Evolutionary conservation across 352 stramenopile species (phyloP).

Genomic region (Phytophthora ohioensis): DNA sequence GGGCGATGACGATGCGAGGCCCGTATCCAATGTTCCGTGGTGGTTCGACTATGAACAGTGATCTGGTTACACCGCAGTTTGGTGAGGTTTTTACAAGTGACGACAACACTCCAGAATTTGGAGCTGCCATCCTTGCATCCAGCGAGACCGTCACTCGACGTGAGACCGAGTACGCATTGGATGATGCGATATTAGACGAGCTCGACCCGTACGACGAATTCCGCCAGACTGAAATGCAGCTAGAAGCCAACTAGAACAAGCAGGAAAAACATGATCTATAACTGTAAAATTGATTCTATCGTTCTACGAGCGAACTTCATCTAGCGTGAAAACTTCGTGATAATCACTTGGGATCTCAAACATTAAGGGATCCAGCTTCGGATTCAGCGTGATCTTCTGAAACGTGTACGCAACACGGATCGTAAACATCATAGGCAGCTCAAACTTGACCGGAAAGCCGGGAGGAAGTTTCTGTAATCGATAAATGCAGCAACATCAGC

Average conservation of each 20-base stretch:
- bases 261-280: slow-evolving; percentile 7
- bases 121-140: slow-evolving; percentile 10
- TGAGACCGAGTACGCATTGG: slow-evolving; percentile 2
- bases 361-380: slow-evolving; percentile 54
- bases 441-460: slow-evolving; percentile 84
- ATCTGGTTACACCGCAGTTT: background rate
- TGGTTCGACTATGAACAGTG: slow-evolving; percentile 1
- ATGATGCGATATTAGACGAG: slow-evolving; percentile 26
- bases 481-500: slow-evolving; percentile 15
- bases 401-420: slow-evolving; percentile 86
- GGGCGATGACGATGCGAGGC: slow-evolving; percentile 13
- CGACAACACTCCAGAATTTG: slow-evolving; percentile 14
- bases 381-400: slow-evolving; percentile 66
- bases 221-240: background rate
- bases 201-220: slow-evolving; percentile 30
- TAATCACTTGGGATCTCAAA: slow-evolving; percentile 71
- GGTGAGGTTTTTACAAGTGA: slow-evolving; percentile 25
- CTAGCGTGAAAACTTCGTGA: slow-evolving; percentile 61
- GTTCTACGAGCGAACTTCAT: slow-evolving; percentile 57
- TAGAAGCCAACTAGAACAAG: slow-evolving; percentile 16
- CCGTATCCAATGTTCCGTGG: slow-evolving; percentile 17
- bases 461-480: slow-evolving; percentile 73
- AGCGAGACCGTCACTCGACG: background rate
- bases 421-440: slow-evolving; percentile 86
- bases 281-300: slow-evolving; percentile 13